These are phyloP conservation scores for Magnusiomyces suaveolens DNA, from an alignment of 1,139 yeast genomes.

Conservation along the genomic window DNA sequence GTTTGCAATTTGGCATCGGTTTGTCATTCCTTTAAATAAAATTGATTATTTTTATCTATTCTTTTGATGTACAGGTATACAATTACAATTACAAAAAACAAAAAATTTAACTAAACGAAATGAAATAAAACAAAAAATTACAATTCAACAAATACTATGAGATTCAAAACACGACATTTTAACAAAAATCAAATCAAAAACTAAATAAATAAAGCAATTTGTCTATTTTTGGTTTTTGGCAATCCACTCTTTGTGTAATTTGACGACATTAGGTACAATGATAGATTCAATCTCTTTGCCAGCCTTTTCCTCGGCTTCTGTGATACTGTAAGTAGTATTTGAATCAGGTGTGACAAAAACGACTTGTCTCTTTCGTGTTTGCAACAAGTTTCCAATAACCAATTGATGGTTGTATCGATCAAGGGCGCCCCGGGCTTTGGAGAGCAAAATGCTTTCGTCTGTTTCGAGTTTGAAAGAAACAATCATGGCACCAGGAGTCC, in stretches of 20 bases:
- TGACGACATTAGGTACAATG: constrained; percentile 67
- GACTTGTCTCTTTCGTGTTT: constrained; percentile 79
- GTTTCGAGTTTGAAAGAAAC: constrained; percentile 93
- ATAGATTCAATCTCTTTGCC: constrained; percentile 59
- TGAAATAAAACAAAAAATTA: too few relatives aligned
- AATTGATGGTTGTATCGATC: constrained; percentile 82
- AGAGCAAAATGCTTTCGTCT: constrained; percentile 56
- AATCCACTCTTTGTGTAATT: constrained; percentile 57
- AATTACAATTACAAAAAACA: too few relatives aligned
- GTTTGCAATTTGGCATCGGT: constrained; percentile 90
- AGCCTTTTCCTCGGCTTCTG: constrained; percentile 33
- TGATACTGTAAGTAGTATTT: constrained; percentile 44
- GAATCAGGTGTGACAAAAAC: constrained; percentile 61
- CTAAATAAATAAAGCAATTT: too few relatives aligned
- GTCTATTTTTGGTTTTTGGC: not conserved
- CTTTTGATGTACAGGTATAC: too few relatives aligned
- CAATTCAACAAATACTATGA: too few relatives aligned
- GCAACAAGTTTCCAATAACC: constrained; percentile 88
- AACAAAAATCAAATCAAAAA: too few relatives aligned
- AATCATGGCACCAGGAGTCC: constrained; percentile 96
- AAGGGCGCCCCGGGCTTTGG: constrained; percentile 70
- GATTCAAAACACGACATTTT: too few relatives aligned
- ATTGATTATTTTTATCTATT: too few relatives aligned
- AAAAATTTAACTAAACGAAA: too few relatives aligned
- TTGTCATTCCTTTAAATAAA: constrained; percentile 62